Evolutionary conservation across 305 asterid genomes (phyloP).

Genomic region (Fraxinus floribunda): DNA sequence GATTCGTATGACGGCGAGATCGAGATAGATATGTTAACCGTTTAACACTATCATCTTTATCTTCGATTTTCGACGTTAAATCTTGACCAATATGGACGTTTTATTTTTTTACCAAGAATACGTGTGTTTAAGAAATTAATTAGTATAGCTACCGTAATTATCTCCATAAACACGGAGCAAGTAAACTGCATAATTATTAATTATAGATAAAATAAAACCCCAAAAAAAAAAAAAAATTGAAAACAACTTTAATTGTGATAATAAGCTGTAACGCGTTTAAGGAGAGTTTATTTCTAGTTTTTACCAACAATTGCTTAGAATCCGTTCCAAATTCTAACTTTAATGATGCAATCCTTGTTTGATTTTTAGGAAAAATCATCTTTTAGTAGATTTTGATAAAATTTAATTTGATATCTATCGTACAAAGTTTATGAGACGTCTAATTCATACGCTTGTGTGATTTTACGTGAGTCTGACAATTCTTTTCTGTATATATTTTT

Average conservation of each 20-base stretch:
- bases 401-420: background rate
- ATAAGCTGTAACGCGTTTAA: conserved; percentile 19
- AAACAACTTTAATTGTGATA: background rate
- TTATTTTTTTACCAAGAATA: background rate
- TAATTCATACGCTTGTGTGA: background rate
- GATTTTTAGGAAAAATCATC: background rate
- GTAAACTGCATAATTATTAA: background rate
- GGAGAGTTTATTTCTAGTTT: background rate
- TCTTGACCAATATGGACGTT: background rate
- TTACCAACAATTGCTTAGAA: background rate
- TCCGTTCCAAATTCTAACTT: background rate
- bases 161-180: background rate
- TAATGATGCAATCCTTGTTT: background rate
- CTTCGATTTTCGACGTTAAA: background rate
- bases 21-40: background rate
- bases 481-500: no score
- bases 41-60: background rate
- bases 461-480: background rate
- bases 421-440: background rate
- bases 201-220: background rate
- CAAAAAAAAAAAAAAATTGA: background rate
- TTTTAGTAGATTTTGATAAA: background rate
- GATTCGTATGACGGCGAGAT: background rate
- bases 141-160: background rate
- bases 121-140: background rate